A percentile compares a stretch with the other conserved stretches of the same genome.
Conservation (phyloP, 441 rosid species). For the Eutrema salsugineum region DNA sequence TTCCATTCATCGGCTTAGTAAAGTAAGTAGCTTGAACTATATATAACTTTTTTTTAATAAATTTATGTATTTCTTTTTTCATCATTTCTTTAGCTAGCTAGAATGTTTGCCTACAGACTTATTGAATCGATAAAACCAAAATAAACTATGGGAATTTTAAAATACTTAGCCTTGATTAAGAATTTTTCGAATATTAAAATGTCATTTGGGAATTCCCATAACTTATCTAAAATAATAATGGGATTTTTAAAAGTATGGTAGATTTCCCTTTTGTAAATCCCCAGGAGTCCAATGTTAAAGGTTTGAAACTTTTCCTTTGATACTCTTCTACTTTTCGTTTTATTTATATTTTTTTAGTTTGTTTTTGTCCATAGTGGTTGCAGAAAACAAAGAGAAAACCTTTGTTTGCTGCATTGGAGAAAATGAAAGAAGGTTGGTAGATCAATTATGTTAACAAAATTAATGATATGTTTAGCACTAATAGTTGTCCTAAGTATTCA, state of each 20-base stretch:
- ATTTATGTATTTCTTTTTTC: not conserved
- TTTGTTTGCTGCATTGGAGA: slow-evolving; percentile 82
- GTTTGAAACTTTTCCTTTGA: not conserved
- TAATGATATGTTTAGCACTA: slow-evolving; percentile 12
- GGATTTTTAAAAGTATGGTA: not conserved
- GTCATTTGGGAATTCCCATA: not conserved
- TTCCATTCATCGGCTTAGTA: slow-evolving; percentile 70
- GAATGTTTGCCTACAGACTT: not conserved
- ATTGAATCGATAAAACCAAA: not conserved
- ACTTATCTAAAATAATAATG: not conserved
- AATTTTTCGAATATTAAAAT: too few species aligned
- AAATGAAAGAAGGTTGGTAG: slow-evolving; percentile 91
- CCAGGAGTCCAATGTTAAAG: not conserved
- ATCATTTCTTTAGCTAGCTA: not conserved
- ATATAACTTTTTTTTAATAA: not conserved
- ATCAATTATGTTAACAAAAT: not conserved
- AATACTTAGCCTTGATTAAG: not conserved
- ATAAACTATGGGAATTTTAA: not conserved
- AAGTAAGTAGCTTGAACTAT: slow-evolving; percentile 44
- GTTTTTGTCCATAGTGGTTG: slow-evolving; percentile 63
- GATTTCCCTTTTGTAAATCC: not conserved
- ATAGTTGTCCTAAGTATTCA: not conserved
- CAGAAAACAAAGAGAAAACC: slow-evolving; percentile 77
- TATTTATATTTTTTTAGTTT: not conserved
- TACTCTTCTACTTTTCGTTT: not conserved